These are phyloP conservation scores for Penicillium alfredii DNA, from an alignment of 495 filamentous ascomycete species.

Conservation along the genomic window DNA sequence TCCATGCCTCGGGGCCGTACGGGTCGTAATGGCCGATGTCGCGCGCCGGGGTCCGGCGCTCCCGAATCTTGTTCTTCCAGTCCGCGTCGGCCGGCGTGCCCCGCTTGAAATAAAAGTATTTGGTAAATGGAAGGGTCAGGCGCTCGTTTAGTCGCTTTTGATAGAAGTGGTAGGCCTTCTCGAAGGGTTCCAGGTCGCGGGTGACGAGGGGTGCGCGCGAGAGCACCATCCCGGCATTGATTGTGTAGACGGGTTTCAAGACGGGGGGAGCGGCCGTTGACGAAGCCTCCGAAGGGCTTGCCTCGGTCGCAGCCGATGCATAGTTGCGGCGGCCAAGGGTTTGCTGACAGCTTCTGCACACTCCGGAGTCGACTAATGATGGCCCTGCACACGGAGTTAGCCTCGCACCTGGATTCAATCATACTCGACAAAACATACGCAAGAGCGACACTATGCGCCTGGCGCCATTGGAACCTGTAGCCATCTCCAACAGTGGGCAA, in stretches of 20 bases:
- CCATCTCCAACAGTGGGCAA: constrained; percentile 27
- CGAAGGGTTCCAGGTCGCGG: constrained; percentile 75
- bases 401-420: no score
- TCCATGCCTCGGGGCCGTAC: constrained; percentile 74
- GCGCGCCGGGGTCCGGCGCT: constrained; percentile 66
- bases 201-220: constrained; percentile 86
- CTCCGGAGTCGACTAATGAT: constrained; percentile 37
- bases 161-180: constrained; percentile 91
- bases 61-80: constrained; percentile 80
- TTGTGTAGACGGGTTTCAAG: constrained; percentile 49
- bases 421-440: constrained; percentile 31
- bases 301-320: constrained; percentile 38
- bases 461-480: constrained; percentile 41
- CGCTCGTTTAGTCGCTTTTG: constrained; percentile 96
- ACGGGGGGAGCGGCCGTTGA: constrained; percentile 30
- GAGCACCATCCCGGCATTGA: constrained; percentile 77
- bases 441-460: constrained; percentile 39
- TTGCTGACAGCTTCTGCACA: constrained; percentile 49
- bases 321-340: constrained; percentile 42
- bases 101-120: constrained; percentile 93
- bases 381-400: constrained; percentile 28
- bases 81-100: constrained; percentile 78
- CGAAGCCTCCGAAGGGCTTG: constrained; percentile 27
- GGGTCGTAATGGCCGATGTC: constrained; percentile 85
- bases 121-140: constrained; percentile 77